Conservation (phyloP, 179 eudicot genomes). For the Amaranthus tricolor region DNA sequence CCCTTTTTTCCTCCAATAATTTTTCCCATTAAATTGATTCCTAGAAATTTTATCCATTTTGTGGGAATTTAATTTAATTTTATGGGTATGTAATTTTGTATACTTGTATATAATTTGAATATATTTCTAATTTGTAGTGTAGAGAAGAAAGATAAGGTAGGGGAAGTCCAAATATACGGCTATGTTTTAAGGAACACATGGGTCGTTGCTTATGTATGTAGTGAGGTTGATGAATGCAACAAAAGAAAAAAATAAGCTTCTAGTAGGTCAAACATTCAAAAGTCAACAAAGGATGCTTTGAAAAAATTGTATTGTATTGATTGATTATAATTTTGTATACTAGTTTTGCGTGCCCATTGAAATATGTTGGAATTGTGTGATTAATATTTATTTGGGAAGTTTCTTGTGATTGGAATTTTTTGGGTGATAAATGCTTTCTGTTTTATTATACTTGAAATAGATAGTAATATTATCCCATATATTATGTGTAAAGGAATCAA, state of each 20-base stretch:
- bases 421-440: neutral
- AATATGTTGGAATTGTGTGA: too few relatives aligned
- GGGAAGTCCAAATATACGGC: neutral
- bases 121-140: neutral
- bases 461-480: too few relatives aligned
- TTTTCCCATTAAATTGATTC: constrained; percentile 29
- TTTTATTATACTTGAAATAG: too few relatives aligned
- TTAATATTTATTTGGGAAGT: neutral
- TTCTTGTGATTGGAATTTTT: neutral
- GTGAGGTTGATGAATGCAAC: neutral
- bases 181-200: neutral
- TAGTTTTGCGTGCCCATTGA: too few relatives aligned
- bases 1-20: constrained; percentile 39
- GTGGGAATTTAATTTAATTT: too few relatives aligned
- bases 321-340: too few relatives aligned
- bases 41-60: constrained; percentile 33
- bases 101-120: too few relatives aligned
- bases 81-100: too few relatives aligned
- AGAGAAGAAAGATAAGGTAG: neutral
- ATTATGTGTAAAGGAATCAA: too few relatives aligned
- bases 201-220: neutral
- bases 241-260: neutral
- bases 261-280: constrained; percentile 1
- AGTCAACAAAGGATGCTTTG: constrained; percentile 17
- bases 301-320: neutral